phyloP scores from a whole-genome alignment of 768 basidiomycete species.

The Leccinum subgranulosum region DNA sequence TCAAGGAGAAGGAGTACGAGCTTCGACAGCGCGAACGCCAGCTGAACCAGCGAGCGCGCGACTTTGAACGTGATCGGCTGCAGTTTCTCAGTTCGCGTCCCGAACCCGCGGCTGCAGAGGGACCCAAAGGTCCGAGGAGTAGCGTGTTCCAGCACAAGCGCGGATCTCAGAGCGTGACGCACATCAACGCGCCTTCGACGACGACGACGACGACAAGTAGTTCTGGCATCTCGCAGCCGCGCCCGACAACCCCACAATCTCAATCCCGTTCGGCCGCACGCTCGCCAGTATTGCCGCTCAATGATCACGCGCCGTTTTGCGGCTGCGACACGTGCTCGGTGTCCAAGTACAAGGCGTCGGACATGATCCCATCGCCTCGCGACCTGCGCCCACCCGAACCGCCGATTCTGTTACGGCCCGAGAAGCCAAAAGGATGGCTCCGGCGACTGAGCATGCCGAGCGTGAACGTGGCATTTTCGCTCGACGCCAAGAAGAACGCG shows the following conservation, averaged over 20 bases:
- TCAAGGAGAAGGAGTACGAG: constrained; percentile 53
- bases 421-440: constrained; percentile 73
- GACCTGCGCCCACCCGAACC: constrained; percentile 42
- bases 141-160: constrained; percentile 26
- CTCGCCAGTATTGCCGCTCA: constrained; percentile 27
- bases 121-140: constrained; percentile 25
- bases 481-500: constrained; percentile 54
- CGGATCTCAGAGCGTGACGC: constrained; percentile 29
- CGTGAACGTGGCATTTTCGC: constrained; percentile 55
- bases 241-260: background rate
- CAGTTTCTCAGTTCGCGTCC: constrained; percentile 36
- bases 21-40: constrained; percentile 54
- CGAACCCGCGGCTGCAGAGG: constrained; percentile 28
- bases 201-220: background rate
- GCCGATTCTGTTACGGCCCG: constrained; percentile 45
- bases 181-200: constrained; percentile 19
- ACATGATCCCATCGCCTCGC: constrained; percentile 24
- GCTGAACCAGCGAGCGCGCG: constrained; percentile 48
- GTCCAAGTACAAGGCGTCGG: constrained; percentile 44
- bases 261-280: constrained; percentile 12
- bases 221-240: background rate
- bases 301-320: constrained; percentile 59
- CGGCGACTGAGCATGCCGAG: constrained; percentile 74
- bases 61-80: constrained; percentile 56
- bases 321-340: constrained; percentile 66